A percentile compares a stretch with the other conserved stretches of the same genome.
Conservation (phyloP, 2,329 filamentous ascomycete species). For the Talaromyces sp. region DNA sequence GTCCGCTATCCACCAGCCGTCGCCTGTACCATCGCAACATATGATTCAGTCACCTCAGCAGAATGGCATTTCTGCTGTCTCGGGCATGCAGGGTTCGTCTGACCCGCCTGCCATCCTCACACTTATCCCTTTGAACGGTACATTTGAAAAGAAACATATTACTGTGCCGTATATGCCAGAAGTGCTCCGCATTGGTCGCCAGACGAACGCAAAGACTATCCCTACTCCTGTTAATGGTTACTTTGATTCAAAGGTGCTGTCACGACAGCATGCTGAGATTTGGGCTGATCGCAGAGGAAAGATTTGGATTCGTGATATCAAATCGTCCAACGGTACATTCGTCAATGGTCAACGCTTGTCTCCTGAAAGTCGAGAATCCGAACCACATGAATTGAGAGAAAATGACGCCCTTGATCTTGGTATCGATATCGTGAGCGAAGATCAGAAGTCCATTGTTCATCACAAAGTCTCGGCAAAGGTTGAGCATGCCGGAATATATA, state of each 20-base stretch:
- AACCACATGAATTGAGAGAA: conserved; percentile 88
- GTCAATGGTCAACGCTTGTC: conserved; percentile 90
- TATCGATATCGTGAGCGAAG: conserved; percentile 97
- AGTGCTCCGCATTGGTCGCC: conserved; percentile 87
- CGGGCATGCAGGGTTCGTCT: conserved; percentile 41
- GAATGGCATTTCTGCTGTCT: conserved; percentile 54
- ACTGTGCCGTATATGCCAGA: conserved; percentile 91
- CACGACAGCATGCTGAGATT: conserved; percentile 91
- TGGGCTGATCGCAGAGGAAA: conserved; percentile 84
- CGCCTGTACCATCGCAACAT: conserved; percentile 67
- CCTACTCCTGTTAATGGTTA: conserved; percentile 90
- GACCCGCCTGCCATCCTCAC: conserved; percentile 77
- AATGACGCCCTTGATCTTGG: conserved; percentile 91
- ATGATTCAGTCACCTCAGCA: conserved; percentile 61
- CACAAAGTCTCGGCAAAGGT: conserved; percentile 98
- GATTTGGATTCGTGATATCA: conserved; percentile 94
- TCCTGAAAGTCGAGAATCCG: conserved; percentile 91
- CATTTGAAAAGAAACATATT: conserved; percentile 96
- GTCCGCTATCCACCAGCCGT: conserved; percentile 62
- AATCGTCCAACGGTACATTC: conserved; percentile 98
- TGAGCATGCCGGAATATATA: conserved; percentile 86
- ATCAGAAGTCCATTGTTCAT: conserved; percentile 97
- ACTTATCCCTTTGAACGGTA: conserved; percentile 87
- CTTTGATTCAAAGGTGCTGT: conserved; percentile 97
- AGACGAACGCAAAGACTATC: conserved; percentile 95